Conservation (phyloP, 2,329 filamentous ascomycete genomes). For the Apiospora aurea region DNA sequence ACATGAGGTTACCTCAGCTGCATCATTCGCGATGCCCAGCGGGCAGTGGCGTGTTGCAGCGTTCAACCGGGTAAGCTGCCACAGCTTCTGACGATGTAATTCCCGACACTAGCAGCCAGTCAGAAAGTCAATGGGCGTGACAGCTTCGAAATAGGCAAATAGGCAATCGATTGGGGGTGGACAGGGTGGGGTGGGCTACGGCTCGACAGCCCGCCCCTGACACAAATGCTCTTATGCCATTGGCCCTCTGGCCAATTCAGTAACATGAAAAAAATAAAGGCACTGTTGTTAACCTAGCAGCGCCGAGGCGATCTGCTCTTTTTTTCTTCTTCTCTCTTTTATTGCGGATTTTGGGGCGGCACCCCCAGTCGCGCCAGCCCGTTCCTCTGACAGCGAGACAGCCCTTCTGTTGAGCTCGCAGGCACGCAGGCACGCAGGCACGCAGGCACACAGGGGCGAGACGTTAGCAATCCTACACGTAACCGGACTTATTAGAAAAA, state of each 20-base stretch:
- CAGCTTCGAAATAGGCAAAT: conserved; percentile 18
- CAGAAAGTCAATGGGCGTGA: conserved; percentile 11
- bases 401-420: neutral
- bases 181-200: conserved; percentile 2
- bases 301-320: neutral
- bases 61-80: conserved; percentile 5
- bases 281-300: neutral
- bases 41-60: conserved; percentile 1
- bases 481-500: neutral
- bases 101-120: conserved; percentile 7
- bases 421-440: too few relatives aligned
- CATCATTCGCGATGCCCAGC: neutral
- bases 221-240: conserved; percentile 6
- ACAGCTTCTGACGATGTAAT: neutral
- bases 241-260: neutral
- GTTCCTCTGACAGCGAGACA: neutral
- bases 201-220: conserved; percentile 10
- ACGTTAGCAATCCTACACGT: conserved; percentile 1
- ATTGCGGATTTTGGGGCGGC: neutral
- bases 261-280: neutral
- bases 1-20: neutral
- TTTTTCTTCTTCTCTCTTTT: neutral
- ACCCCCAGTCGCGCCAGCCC: too few relatives aligned
- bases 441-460: too few relatives aligned
- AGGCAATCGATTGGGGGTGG: conserved; percentile 11